Evolutionary conservation across 1,284 basidiomycete genomes (phyloP), one percentile per base, ranked within the genome.

Genomic region (Ganoderma lingzhi): DNA sequence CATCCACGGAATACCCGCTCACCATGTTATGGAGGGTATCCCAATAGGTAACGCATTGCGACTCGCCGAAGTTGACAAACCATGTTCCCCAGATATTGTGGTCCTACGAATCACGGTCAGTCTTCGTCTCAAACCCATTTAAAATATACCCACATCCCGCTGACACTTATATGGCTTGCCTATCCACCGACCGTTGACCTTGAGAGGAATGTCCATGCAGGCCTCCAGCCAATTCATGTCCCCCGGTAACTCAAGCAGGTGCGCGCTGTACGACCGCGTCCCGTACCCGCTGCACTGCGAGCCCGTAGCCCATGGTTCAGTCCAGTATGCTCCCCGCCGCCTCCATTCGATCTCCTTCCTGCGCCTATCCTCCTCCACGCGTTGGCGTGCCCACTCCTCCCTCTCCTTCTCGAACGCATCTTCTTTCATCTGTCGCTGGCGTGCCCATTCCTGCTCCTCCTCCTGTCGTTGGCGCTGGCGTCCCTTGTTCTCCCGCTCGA

Each of bases 41-140:
- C 75, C 74, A 76, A 62, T 72, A 67, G 6, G 70, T 62, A 45
- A 41, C 64, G 59, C 77, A 78, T n/a, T 65, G 69, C 6, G 72
- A 66, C 23, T 73, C 76, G 30, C 71, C 76, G 44, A 71, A 72
- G 32, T 71, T 64, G 8, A 78, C 63, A 17, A 63, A 65, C 75
- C 76, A 78, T 44, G 66, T 68, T 3, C 73, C 76, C 15, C 70
- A 67, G 14, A 75, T 62, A 2, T 71, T 71, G 56, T 64, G 48
- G 61, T 60, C 3, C 64, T 35, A 6, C 37, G 44, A 60, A n/a
- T 23, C 15, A 28, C 9, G 30, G 23, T 41, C 30, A 30, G 53
- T 30, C 19, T 12, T 17, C 14, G 32, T 30, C 23, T 2, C 14
- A 42, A 42, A 8, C 30, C 15, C 23, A 64, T 32, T 15, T n/a